Conservation (phyloP, 2,329 filamentous ascomycete genomes). For the Diaporthe nobilis region DNA sequence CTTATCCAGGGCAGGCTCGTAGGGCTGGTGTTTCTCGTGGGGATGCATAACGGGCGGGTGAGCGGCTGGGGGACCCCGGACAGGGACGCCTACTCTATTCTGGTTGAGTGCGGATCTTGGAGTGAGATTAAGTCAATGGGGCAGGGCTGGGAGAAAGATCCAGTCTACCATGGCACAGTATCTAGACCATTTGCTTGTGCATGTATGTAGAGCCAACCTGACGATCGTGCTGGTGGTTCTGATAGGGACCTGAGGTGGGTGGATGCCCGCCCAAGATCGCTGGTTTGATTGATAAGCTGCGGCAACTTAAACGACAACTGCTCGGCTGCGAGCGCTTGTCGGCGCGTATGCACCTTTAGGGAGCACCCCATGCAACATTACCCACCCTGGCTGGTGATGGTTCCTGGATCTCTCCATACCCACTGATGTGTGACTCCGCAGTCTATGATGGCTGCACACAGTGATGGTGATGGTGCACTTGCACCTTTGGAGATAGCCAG, state of each 20-base stretch:
- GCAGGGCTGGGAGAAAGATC: not conserved
- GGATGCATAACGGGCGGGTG: constrained; percentile 28
- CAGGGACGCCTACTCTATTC: constrained; percentile 25
- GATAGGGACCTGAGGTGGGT: not conserved
- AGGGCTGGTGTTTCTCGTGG: constrained; percentile 39
- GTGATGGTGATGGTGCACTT: not conserved
- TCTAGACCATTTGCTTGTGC: constrained; percentile 7
- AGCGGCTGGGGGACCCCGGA: constrained; percentile 21
- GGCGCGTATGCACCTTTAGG: constrained; percentile 31
- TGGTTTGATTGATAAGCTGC: constrained; percentile 29
- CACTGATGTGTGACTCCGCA: constrained; percentile 1
- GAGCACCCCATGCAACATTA: constrained; percentile 22
- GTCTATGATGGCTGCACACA: not conserved
- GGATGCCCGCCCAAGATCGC: not conserved
- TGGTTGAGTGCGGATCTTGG: constrained; percentile 6
- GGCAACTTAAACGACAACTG: constrained; percentile 6
- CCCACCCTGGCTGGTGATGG: constrained; percentile 10
- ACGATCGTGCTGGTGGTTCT: too few relatives aligned
- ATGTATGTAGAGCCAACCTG: not conserved
- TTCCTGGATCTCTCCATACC: constrained; percentile 9
- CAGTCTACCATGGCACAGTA: constrained; percentile 25
- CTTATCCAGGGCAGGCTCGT: constrained; percentile 29
- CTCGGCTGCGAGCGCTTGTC: constrained; percentile 32
- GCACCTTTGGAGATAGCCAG: not conserved
- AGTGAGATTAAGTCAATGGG: constrained; percentile 30